These are phyloP conservation scores for Uronychia binucleata DNA, from an alignment of 73 alveolate genomes.

Conservation along the genomic window DNA sequence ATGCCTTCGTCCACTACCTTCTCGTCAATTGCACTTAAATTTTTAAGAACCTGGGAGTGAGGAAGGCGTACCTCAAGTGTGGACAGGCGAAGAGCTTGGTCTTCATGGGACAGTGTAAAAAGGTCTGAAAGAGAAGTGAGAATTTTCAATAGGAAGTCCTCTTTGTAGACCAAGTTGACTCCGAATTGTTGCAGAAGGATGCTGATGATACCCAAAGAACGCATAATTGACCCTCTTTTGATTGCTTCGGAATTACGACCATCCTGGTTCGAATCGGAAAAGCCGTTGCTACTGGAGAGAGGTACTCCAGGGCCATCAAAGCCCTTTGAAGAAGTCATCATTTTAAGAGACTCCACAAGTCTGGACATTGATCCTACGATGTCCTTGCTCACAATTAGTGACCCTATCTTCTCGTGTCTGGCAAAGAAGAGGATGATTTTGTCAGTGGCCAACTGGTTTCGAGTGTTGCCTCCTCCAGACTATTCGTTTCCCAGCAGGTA, in stretches of 20 bases:
- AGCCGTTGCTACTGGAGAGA: no score
- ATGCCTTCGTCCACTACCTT: constrained; percentile 20
- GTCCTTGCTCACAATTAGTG: constrained; percentile 23
- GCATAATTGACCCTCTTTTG: constrained; percentile 18
- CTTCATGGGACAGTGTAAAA: background rate
- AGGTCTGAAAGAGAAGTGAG: constrained; percentile 11
- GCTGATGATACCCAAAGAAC: constrained; percentile 14
- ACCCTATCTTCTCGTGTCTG: constrained; percentile 30
- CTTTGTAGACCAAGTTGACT: constrained; percentile 14
- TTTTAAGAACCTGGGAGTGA: background rate
- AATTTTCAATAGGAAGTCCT: constrained; percentile 14
- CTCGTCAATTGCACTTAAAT: constrained; percentile 4
- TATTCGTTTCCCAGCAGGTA: background rate
- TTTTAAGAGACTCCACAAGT: background rate
- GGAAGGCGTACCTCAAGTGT: constrained; percentile 11
- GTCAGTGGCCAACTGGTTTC: constrained; percentile 33
- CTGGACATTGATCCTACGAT: constrained; percentile 19
- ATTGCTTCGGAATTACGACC: no score
- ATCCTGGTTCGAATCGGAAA: no score
- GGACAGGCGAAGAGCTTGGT: background rate
- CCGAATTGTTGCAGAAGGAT: constrained; percentile 32
- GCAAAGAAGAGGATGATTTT: constrained; percentile 46
- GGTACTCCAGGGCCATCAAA: constrained; percentile 6
- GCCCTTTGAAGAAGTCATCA: background rate
- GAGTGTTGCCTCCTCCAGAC: constrained; percentile 3